Base-by-base conservation (phyloP, 768 basidiomycete genomes). In the Rhizopogon roseolus region DNA sequence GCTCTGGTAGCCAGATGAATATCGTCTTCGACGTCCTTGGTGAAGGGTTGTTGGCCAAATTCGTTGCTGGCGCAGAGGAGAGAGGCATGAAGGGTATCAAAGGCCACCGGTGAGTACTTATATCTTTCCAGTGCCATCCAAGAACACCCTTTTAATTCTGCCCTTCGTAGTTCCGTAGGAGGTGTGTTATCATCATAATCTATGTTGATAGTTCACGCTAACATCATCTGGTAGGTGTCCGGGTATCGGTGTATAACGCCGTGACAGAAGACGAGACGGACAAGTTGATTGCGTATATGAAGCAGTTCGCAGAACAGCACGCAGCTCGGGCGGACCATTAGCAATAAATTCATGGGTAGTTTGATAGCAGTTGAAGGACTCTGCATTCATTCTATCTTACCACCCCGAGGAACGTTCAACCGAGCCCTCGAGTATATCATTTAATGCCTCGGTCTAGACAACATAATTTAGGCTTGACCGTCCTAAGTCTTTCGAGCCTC, bases 1-100 rank as follows among this genome's bases (percentile, higher is more conserved):
- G 82, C 5, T 83, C 85, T 45, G 80, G 88, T 55, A 98, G 95
- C 70, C 89, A 90, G 84, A 98, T 98, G 96, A 99, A 99, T 66
- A 78, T 92, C 14, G 90, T 92, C 0, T 98, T 98, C 70, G 81
- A 82, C 50, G 74, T 95, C 11, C 58, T 82, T 11, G 88, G 85
- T 0, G 85, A 90, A n/a, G 87, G 79, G 1, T 78, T 76, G 17
- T 77, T 97, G 68, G 81, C 81, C 62, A 70, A 73, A 61, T 98
- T 98, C 68, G 66, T 98, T 59, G 76, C 79, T 17, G 92, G 88
- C 9, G 95, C 95, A 0, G 88, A 93, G 64, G 76, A 74, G 60
- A 74, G 69, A 54, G 91, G 90, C 0, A 85, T 98, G 81, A 86
- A 84, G 61, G 90, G 89, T 34, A 71, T 97, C 53, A 95, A 93